Evolutionary conservation across 495 filamentous ascomycete species (phyloP).

Genomic region (Penicillium diatomitis): DNA sequence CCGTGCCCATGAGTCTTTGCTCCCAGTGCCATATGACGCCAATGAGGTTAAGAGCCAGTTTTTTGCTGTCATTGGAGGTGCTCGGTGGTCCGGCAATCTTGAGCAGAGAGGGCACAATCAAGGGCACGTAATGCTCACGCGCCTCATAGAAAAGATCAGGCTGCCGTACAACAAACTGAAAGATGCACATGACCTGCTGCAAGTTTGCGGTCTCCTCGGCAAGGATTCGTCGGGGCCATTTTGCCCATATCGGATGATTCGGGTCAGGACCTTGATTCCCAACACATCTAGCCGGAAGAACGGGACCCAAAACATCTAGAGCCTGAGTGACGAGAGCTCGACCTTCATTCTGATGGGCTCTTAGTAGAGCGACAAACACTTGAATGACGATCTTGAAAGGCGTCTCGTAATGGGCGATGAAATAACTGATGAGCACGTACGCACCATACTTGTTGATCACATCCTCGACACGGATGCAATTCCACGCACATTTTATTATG

Average conservation of each 20-base stretch:
- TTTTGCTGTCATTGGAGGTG: conserved; percentile 87
- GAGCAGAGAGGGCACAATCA: conserved; percentile 78
- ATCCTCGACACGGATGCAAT: conserved; percentile 93
- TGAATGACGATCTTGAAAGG: conserved; percentile 92
- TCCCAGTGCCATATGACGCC: conserved; percentile 90
- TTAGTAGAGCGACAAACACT: conserved; percentile 82
- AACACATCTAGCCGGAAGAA: conserved; percentile 62
- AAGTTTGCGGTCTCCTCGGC: conserved; percentile 94
- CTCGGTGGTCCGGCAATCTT: conserved; percentile 82
- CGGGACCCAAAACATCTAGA: conserved; percentile 86
- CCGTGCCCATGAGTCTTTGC: conserved; percentile 58
- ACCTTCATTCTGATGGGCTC: conserved; percentile 92
- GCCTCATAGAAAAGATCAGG: conserved; percentile 92
- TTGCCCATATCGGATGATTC: conserved; percentile 74
- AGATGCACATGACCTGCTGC: conserved; percentile 94
- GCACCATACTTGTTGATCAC: conserved; percentile 99
- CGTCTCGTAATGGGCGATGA: conserved; percentile 94
- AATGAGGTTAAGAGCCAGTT: conserved; percentile 82
- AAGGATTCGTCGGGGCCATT: conserved; percentile 82
- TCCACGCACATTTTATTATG: conserved; percentile 98
- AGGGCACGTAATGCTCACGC: conserved; percentile 75
- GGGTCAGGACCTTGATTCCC: conserved; percentile 38
- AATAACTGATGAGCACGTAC: conserved; percentile 94
- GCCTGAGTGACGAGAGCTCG: conserved; percentile 86
- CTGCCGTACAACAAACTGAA: conserved; percentile 89